phyloP scores from a whole-genome alignment of 345 rosid species.

The Pugionium dolabratum region DNA sequence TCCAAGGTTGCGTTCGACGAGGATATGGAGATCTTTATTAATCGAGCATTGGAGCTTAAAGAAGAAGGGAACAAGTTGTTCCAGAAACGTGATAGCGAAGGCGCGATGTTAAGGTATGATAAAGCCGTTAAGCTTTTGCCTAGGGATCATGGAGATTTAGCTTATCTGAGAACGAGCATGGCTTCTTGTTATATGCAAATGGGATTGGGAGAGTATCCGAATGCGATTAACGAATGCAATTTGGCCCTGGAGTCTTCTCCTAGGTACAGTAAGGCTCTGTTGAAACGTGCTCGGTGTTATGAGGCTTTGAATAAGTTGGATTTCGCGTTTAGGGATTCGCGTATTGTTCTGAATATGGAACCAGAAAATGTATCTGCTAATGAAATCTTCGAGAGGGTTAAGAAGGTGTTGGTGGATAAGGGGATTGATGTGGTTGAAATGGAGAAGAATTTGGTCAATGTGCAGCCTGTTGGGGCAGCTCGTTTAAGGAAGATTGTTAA shows the following conservation, averaged over 20 bases:
- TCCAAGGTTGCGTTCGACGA: constrained; percentile 74
- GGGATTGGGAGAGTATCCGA: constrained; percentile 93
- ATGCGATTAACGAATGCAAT: constrained; percentile 86
- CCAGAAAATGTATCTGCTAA: constrained; percentile 70
- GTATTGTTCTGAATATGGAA: constrained; percentile 67
- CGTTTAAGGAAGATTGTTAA: constrained; percentile 54
- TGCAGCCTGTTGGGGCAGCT: constrained; percentile 40
- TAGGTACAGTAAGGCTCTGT: constrained; percentile 74
- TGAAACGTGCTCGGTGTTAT: constrained; percentile 87
- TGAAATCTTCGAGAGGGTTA: constrained; percentile 68
- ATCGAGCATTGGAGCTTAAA: constrained; percentile 85
- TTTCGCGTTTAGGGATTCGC: constrained; percentile 83
- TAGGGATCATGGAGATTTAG: constrained; percentile 70
- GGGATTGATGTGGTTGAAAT: constrained; percentile 65
- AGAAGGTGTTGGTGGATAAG: constrained; percentile 59
- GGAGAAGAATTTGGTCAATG: constrained; percentile 47
- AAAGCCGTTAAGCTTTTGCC: constrained; percentile 91
- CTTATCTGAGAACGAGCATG: constrained; percentile 75
- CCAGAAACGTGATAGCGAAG: constrained; percentile 85
- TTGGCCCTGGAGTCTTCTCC: constrained; percentile 81
- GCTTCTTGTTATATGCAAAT: constrained; percentile 94
- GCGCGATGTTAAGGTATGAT: constrained; percentile 84
- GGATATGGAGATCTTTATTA: constrained; percentile 82
- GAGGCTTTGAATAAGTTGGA: constrained; percentile 80
- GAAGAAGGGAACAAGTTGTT: constrained; percentile 88